Conservation (phyloP, 164 flowering plant genomes). For the Magnolia changhungtana region DNA sequence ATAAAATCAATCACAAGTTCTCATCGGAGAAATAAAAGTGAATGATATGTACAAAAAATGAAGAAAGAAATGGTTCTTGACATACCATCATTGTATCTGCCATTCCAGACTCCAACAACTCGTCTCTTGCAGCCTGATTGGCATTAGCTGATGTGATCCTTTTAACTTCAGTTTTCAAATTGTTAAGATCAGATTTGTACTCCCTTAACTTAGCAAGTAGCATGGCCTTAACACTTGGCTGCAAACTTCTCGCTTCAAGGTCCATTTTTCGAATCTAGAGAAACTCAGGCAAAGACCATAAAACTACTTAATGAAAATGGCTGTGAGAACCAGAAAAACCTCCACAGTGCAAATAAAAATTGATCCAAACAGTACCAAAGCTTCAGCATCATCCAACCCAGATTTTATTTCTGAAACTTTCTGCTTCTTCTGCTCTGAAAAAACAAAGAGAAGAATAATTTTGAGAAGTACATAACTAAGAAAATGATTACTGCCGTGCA, state of each 20-base stretch:
- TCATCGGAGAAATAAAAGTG: too few relatives aligned
- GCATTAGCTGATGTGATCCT: slow-evolving; percentile 49
- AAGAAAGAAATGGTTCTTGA: neutral
- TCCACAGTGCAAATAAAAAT: neutral
- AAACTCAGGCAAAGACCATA: slow-evolving; percentile 2
- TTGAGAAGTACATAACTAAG: neutral
- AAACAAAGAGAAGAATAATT: slow-evolving; percentile 1
- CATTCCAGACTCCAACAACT: slow-evolving; percentile 21
- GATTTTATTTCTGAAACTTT: slow-evolving; percentile 59
- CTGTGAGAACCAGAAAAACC: neutral
- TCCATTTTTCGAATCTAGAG: slow-evolving; percentile 83
- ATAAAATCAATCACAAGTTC: too few relatives aligned
- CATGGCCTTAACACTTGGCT: slow-evolving; percentile 71
- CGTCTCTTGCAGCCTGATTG: slow-evolving; percentile 25
- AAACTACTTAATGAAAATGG: neutral
- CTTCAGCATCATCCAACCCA: slow-evolving; percentile 81
- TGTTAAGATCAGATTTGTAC: slow-evolving; percentile 82
- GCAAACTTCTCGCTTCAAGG: slow-evolving; percentile 86
- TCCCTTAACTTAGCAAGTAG: slow-evolving; percentile 90
- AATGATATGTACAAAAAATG: neutral
- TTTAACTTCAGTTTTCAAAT: slow-evolving; percentile 71
- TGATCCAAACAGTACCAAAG: slow-evolving; percentile 46
- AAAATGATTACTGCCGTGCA: neutral
- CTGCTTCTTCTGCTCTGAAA: slow-evolving; percentile 81
- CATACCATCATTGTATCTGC: slow-evolving; percentile 14